Percentiles rank a stretch among this genome's conserved stretches.
These are phyloP conservation scores for Pseudocercospora cruenta DNA, from an alignment of 2,329 filamentous ascomycete species.

Conservation along the genomic window DNA sequence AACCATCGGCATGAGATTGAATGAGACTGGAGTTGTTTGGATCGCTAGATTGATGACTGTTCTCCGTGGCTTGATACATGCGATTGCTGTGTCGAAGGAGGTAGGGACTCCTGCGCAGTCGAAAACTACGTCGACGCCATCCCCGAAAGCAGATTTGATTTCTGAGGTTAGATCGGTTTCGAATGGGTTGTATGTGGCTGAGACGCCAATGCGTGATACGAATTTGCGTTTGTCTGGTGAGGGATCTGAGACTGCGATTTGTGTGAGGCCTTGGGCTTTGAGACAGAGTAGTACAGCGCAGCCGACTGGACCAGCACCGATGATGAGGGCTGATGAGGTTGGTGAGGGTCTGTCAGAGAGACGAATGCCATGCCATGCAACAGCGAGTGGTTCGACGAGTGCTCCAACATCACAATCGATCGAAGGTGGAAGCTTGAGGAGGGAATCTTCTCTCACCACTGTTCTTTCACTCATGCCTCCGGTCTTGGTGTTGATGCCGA, in stretches of 20 bases:
- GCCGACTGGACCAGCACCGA: conserved; percentile 18
- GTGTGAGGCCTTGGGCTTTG: conserved; percentile 12
- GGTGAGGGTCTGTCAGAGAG: background rate
- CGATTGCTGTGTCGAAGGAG: conserved; percentile 15
- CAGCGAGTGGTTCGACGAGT: conserved; percentile 15
- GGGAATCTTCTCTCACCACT: conserved; percentile 9
- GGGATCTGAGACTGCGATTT: conserved; percentile 17
- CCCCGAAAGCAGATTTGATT: background rate
- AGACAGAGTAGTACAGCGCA: conserved; percentile 14
- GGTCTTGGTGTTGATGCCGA: conserved; percentile 16
- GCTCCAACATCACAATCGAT: conserved; percentile 20
- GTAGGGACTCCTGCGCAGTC: conserved; percentile 16
- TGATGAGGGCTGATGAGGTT: conserved; percentile 9
- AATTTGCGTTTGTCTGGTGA: conserved; percentile 6
- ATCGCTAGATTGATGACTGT: conserved; percentile 9
- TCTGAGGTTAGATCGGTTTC: conserved; percentile 2
- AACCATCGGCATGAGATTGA: conserved; percentile 13
- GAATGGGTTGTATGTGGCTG: conserved; percentile 2
- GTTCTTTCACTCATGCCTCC: conserved; percentile 18
- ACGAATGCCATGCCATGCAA: conserved; percentile 16
- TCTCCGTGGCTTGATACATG: conserved; percentile 3
- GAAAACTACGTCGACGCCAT: conserved; percentile 14
- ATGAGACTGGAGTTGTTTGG: background rate
- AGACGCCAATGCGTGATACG: conserved; percentile 2
- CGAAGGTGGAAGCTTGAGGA: conserved; percentile 13